These are phyloP conservation scores for Talaromyces sp. DNA, from an alignment of 2,329 filamentous ascomycete genomes.

Conservation along the genomic window DNA sequence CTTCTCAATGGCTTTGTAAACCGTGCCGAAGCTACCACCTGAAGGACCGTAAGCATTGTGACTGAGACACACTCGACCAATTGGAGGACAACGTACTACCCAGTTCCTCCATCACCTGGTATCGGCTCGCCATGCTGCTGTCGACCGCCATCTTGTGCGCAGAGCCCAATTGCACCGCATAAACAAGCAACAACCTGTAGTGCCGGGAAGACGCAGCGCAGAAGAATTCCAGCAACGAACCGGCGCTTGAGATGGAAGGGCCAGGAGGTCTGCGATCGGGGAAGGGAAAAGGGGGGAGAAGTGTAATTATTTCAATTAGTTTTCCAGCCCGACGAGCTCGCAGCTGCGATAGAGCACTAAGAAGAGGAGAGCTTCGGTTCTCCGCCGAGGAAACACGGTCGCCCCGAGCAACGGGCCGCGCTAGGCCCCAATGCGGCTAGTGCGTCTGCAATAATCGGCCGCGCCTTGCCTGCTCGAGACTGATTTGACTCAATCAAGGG, in stretches of 20 bases:
- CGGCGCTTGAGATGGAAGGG: conserved; percentile 6
- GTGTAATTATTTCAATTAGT: background rate
- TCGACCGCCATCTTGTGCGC: conserved; percentile 37
- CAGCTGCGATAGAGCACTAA: background rate
- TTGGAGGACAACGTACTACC: conserved; percentile 59
- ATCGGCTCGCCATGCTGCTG: conserved; percentile 67
- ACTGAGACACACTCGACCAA: background rate
- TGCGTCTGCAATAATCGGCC: background rate
- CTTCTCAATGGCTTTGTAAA: conserved; percentile 94
- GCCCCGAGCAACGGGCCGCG: conserved; percentile 11
- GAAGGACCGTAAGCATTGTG: background rate
- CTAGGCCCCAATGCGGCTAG: conserved; percentile 1
- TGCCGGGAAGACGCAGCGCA: conserved; percentile 3
- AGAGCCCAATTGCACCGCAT: conserved; percentile 1
- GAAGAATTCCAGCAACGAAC: conserved; percentile 8
- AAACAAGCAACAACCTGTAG: background rate
- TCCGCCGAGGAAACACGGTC: background rate
- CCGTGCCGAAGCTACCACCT: conserved; percentile 94
- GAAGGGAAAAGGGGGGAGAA: conserved; percentile 3
- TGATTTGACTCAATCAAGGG: background rate
- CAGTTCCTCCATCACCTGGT: conserved; percentile 93
- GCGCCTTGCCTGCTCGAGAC: background rate
- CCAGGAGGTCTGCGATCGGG: background rate
- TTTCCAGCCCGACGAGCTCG: background rate
- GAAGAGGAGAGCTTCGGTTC: background rate